A percentile compares a stretch with the other conserved stretches of the same genome.
phyloP scores from a whole-genome alignment of 306 rosid species.

The Dalbergia cochinchinensis region DNA sequence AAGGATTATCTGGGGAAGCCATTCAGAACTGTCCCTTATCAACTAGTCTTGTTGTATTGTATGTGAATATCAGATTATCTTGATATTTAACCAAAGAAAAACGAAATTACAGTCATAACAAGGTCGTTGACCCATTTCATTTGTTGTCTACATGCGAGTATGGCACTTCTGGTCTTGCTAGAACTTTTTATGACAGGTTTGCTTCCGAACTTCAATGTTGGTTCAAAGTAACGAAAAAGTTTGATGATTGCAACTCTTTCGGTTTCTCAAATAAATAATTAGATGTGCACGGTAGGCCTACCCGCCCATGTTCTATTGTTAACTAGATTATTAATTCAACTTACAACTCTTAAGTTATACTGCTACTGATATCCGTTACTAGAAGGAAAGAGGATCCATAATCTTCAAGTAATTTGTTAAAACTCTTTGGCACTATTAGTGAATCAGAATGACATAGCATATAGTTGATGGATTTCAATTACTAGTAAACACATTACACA shows the following conservation, averaged over 20 bases:
- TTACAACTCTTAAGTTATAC: not conserved
- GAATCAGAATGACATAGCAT: too few species aligned
- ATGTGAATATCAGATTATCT: conserved; percentile 8
- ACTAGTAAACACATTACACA: too few species aligned
- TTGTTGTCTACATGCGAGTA: not conserved
- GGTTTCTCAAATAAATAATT: not conserved
- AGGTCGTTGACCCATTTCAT: not conserved
- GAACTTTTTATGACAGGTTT: not conserved
- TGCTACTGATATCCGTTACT: not conserved
- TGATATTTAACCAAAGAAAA: not conserved
- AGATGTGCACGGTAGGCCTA: not conserved
- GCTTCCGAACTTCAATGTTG: not conserved
- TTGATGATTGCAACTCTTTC: not conserved
- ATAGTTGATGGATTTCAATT: too few species aligned
- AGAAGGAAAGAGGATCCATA: not conserved
- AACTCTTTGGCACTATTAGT: conserved; percentile 4
- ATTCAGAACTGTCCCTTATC: not conserved
- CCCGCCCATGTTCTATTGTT: not conserved
- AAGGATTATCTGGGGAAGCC: not conserved
- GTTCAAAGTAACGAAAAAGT: too few species aligned
- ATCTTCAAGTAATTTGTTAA: not conserved
- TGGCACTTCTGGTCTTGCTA: too few species aligned
- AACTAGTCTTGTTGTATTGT: not conserved
- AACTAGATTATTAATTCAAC: conserved; percentile 1
- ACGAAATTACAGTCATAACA: not conserved